phyloP scores from a whole-genome alignment of 2,329 filamentous ascomycete genomes.

The Hypomyces rosellus region DNA sequence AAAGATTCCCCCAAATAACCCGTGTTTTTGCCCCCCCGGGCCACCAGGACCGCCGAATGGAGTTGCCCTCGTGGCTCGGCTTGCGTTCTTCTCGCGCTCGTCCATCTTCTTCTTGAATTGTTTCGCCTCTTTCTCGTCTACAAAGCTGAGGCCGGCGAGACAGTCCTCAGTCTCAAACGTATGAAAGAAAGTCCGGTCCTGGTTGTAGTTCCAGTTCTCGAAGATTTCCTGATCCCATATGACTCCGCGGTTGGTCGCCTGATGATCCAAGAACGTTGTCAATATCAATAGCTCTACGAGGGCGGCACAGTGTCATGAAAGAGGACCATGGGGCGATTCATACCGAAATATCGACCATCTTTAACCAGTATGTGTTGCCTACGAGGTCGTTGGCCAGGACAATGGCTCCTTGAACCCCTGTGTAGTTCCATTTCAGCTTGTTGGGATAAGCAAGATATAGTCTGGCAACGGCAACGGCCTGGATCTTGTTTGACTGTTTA shows the following conservation, averaged over 20 bases:
- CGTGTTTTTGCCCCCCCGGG: conserved; percentile 33
- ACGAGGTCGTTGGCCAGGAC: conserved; percentile 92
- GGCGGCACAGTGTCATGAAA: background rate
- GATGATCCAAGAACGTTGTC: conserved; percentile 8
- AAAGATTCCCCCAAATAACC: conserved; percentile 56
- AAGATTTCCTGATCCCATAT: conserved; percentile 98
- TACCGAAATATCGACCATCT: conserved; percentile 94
- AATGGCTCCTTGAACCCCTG: conserved; percentile 83
- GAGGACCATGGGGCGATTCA: conserved; percentile 12
- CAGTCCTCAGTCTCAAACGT: conserved; percentile 94
- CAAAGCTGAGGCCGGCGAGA: conserved; percentile 82
- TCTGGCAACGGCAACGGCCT: conserved; percentile 85
- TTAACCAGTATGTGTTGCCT: conserved; percentile 94
- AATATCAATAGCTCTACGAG: background rate
- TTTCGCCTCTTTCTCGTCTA: conserved; percentile 95
- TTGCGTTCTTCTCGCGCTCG: conserved; percentile 91
- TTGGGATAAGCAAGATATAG: conserved; percentile 91
- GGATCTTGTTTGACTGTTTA: conserved; percentile 94
- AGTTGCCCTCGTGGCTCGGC: conserved; percentile 74
- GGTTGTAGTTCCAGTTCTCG: conserved; percentile 90
- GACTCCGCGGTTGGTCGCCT: conserved; percentile 75
- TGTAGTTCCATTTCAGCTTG: conserved; percentile 83
- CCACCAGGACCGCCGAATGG: conserved; percentile 56
- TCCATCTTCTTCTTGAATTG: conserved; percentile 97
- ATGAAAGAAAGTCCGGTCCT: conserved; percentile 96